phyloP scores from a whole-genome alignment of 2,329 filamentous ascomycete genomes.

The Phaeophleospora eucalypticola region DNA sequence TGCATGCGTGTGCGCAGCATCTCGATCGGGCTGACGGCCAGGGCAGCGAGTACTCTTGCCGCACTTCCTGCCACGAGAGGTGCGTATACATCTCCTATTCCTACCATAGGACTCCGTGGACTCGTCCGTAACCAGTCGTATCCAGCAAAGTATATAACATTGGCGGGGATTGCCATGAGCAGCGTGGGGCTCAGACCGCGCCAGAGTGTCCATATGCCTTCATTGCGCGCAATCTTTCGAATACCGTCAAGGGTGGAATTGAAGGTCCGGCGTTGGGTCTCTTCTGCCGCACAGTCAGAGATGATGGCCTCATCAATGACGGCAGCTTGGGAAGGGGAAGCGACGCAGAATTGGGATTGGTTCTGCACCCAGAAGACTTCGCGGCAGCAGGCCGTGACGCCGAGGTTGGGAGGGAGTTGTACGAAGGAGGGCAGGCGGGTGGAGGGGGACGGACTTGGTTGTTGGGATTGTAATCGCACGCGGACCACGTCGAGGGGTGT shows the following conservation, averaged over 20 bases:
- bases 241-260: conserved; percentile 89
- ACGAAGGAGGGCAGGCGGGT: conserved; percentile 53
- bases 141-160: conserved; percentile 97
- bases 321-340: conserved; percentile 43
- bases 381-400: conserved; percentile 89
- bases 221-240: conserved; percentile 89
- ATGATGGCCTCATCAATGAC: conserved; percentile 41
- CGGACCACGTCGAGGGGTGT: conserved; percentile 96
- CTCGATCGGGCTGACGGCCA: conserved; percentile 83
- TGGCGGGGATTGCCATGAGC: conserved; percentile 88
- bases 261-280: conserved; percentile 76
- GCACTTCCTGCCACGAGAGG: conserved; percentile 75
- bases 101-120: conserved; percentile 64
- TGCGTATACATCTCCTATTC: conserved; percentile 64
- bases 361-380: conserved; percentile 97
- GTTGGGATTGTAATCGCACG: conserved; percentile 87
- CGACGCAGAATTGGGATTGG: conserved; percentile 74
- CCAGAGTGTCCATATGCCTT: conserved; percentile 84
- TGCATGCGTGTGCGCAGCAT: conserved; percentile 92
- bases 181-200: conserved; percentile 89
- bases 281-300: conserved; percentile 78
- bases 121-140: conserved; percentile 91
- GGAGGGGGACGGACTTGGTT: conserved; percentile 50
- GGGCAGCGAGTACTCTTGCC: conserved; percentile 75
- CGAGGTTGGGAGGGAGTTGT: conserved; percentile 75